Evolutionary conservation across 2,329 filamentous ascomycete species (phyloP), one percentile per base, ranked within the genome.

Genomic region (Trichoderma polysporum): DNA sequence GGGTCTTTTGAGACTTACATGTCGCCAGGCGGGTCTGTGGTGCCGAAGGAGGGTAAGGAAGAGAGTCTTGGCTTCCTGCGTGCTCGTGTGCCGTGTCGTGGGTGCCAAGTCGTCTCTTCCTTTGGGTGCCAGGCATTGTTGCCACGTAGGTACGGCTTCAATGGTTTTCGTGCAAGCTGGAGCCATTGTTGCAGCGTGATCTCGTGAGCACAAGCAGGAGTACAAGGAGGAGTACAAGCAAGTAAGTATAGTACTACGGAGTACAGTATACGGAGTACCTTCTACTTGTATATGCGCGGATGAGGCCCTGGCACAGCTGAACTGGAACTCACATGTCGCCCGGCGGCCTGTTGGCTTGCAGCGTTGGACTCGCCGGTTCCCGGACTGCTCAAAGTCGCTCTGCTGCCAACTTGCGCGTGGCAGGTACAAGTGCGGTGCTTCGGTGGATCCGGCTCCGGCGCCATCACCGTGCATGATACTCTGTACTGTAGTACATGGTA

Each of bases 1-100:
- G 57, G 57, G 57, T 47, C 56, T 59, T n/a, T 58, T 10, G 59
- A 41, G 50, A 47, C 47, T 37, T 52, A 15, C 22, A 52, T 37
- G 47, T 61, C 58, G 41, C 58, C 33, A 19, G 25, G 59, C 59
- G 59, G 59, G 59, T 62, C 47, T 39, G 45, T 53, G 58, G 47
- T 53, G 59, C 59, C 59, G 47, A 62, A 37, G 50, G 49, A 50
- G 47, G 50, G 45, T 17, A 22, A 49, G 39, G 27, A 22, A 49
- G 41, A 47, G 57, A 39, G 52, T 35, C 39, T 33, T 47, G 57
- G 57, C 57, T 33, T 17, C n/a, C n/a, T 27, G n/a, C 17, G 35
- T 39, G 35, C 8, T 33, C 13, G 27, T 17, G 12, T 12, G n/a
- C n/a, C 25, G 33, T 31, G 54, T n/a, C 22, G 27, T 8, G n/a